Base-by-base conservation (phyloP, 108 stramenopile genomes). In the Cyclotella baltica region DNA sequence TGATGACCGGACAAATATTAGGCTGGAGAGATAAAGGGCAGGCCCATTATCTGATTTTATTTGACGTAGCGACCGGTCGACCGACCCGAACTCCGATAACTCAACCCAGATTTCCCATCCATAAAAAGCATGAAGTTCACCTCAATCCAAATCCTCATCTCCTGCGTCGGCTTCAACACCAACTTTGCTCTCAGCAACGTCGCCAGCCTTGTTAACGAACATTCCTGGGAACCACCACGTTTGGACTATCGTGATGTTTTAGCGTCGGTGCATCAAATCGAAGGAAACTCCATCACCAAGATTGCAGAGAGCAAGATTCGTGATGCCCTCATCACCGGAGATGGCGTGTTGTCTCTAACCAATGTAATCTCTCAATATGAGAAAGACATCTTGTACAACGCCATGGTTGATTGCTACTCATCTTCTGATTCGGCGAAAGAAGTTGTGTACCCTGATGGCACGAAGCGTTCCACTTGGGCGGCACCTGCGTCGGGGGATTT, bases 381-480 rank as follows among this genome's bases (percentile, higher is more conserved):
- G 22, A 65, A 65, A 46, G 23, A 65, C 23, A 37, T 40, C 22
- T 43, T 65, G 38, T 46, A 43, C 38, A 20, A 65, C 22, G 63
- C 63, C 8, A 65, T 65, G 63, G 23, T 65, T 23, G 63, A 8
- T 38, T 65, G 63, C 23, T 40, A 65, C 23, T 46, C 63, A 23
- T 65, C 63, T n/a, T 20, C 37, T 28, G 40, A 65, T 18, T 20
- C 40, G 3, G 22, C 40, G n/a, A 37, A 40, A 65, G 40, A 46
- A 5, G 40, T 65, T 15, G 6, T 65, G 6, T 65, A 40, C 29
- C 38, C 35, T 28, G 63, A 65, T 65, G 63, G 63, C 8, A 65
- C 63, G 18, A 65, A 65, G 22, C 6, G 63, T n/a, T 65, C 63
- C 23, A 65, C 63, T 25, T 65, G 63, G 63, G 37, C 63, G 8